Evolutionary conservation across 148 eudicot species (phyloP).

Genomic region (Fagopyrum tataricum): DNA sequence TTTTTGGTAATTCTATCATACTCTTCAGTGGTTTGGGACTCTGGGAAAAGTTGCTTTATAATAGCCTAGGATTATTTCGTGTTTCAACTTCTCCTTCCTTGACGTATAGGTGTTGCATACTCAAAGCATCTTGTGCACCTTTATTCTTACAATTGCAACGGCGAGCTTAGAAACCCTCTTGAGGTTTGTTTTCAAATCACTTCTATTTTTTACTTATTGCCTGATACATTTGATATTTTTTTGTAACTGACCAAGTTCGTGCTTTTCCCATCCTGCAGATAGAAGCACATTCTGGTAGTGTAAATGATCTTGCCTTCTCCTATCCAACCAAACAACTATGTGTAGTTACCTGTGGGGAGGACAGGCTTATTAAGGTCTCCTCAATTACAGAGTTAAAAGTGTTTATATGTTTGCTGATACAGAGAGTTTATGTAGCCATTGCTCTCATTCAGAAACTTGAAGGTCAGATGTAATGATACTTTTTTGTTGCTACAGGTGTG

Average conservation of each 20-base stretch:
- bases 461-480: background rate
- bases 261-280: constrained; percentile 21
- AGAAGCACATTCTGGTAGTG: constrained; percentile 50
- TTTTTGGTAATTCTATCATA: constrained; percentile 15
- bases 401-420: background rate
- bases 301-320: constrained; percentile 47
- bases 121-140: constrained; percentile 42
- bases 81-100: constrained; percentile 1
- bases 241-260: background rate
- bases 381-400: background rate
- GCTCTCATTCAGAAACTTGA: background rate
- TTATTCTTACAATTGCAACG: constrained; percentile 28
- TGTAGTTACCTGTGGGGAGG: constrained; percentile 48
- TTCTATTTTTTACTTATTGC: background rate
- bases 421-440: constrained; percentile 3
- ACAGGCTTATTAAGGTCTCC: constrained; percentile 43
- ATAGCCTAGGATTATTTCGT: background rate
- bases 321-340: constrained; percentile 37
- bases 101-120: constrained; percentile 37
- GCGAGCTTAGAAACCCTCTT: constrained; percentile 29
- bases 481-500: constrained; percentile 29
- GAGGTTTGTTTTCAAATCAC: constrained; percentile 25
- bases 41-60: background rate
- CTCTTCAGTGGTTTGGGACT: background rate
- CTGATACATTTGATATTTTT: background rate